Evolutionary conservation across 2,329 filamentous ascomycete genomes (phyloP), one percentile per base, ranked within the genome.

Genomic region (Penicillium paneum): DNA sequence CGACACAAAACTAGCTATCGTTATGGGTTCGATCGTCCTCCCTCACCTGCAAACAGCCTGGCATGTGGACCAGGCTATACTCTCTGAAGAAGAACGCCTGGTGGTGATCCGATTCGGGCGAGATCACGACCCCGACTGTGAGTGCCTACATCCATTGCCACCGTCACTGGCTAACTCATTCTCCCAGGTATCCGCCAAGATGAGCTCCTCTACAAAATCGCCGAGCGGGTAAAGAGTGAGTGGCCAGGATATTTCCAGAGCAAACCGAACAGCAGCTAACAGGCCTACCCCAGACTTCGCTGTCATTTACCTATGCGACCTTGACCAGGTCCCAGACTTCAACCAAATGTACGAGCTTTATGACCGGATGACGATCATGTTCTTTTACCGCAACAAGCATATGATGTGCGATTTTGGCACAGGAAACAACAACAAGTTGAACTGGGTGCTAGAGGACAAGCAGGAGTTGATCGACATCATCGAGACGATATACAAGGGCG

Each of bases 401-500:
- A 97, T 97, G 85, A 96, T 76, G 71, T 76, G 74, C 73, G 93
- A 97, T 83, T 91, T 97, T 65, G 93, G 93, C 43, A 99, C 94
- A 1, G 94, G 94, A 62, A 96, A 99, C 78, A 99, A 99, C 76
- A 99, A 99, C 74, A 97, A 97, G 75, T 80, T 97, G 64, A 97
- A 97, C 72, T 96, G 91, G 87, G 90, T 96, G 44, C 79, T 96
- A 17, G 92, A 97, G 76, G 93, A 99, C 71, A 97, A 99, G 78
- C 93, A 97, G 74, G 94, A 99, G 78, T 80, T 99, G 67, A 96
- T 99, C 68, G 94, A 99, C 76, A 99, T 99, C 63, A 87, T 97
- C 69, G 94, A 99, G 81, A 97, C 92, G 5, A 92, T 99, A 58
- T 99, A 97, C 73, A 87, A 92, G 55, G 94, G 94, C n/a, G 94